Conservation (phyloP, 2,329 filamentous ascomycete species). For the Fusarium musae region DNA sequence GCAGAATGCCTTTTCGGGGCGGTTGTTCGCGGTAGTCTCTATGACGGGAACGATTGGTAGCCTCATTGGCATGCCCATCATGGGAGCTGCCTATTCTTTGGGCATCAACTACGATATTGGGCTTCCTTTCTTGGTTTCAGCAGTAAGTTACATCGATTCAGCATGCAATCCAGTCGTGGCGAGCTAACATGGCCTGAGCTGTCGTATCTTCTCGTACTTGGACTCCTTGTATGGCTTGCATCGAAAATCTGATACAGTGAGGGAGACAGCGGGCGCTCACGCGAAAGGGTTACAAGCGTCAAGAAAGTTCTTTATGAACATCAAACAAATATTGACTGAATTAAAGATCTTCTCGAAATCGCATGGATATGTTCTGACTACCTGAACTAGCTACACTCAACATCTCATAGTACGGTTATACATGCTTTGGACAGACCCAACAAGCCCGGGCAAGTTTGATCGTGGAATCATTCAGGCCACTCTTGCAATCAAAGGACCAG, state of each 20-base stretch:
- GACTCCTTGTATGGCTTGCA: neutral
- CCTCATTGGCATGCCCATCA: neutral
- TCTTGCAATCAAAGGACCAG: neutral
- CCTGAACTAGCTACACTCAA: neutral
- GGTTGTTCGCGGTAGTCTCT: neutral
- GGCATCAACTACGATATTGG: neutral
- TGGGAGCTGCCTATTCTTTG: slow-evolving; percentile 3
- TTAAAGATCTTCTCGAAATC: too few species aligned
- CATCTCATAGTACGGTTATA: neutral
- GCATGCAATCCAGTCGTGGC: accelerated
- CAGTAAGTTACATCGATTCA: neutral
- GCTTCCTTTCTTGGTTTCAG: neutral
- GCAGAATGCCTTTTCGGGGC: neutral
- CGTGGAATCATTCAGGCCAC: neutral
- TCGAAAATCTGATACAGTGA: neutral
- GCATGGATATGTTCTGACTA: neutral
- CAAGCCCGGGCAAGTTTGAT: slow-evolving; percentile 1
- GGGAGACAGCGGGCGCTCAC: neutral
- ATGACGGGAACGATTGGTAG: neutral
- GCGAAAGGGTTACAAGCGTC: neutral
- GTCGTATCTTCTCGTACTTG: neutral
- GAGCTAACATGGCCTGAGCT: neutral
- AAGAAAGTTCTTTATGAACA: too few species aligned
- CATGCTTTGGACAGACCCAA: neutral
- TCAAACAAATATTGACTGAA: neutral